Evolutionary conservation across 2,329 filamentous ascomycete species (phyloP), one percentile per base, ranked within the genome.

Genomic region (Pestalotiopsis sp.): DNA sequence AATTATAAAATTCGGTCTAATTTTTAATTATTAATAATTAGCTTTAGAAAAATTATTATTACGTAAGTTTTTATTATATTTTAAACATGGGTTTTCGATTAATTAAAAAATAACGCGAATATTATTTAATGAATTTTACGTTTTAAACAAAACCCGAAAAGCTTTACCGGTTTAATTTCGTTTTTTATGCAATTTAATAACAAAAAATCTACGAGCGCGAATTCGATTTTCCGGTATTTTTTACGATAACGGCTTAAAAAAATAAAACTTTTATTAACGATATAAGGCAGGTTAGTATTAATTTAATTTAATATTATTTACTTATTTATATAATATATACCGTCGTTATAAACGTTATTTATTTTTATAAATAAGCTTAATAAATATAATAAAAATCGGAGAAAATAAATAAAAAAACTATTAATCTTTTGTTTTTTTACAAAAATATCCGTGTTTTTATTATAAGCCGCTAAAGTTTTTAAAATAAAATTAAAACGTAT

Each of bases 291-390:
- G 13, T 49, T 12, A 49, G 41, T 23, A 70, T 69, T 2, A 13
- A 31, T 36, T 3, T 31, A 41, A 13, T 36, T n/a, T 14, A 49
- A 69, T 3, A 57, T 66, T 4, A 17, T 36, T 7, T 36, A 68
- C 7, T 27, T 71, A 13, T 61, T 70, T 27, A 6, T 66, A 3
- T 57, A 68, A 14, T 9, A 69, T 4, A 64, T 67, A 2, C 36
- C 23, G 2, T 68, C 66, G 20, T 20, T 66, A 7, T 57, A 65
- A 23, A 66, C 14, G 12, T 69, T 57, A 41, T 74, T 71, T 38
- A 70, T 79, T 39, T 67, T 79, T 3, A 71, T 79, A 13, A 76
- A 78, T 66, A 74, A 72, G n/a, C 63, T 79, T 3, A 76, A 79
- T 68, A 75, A 79, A 71, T 75, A 71, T 58, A 69, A 71, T 27